Evolutionary conservation across 2,329 filamentous ascomycete genomes (phyloP), one percentile per base, ranked within the genome.

Genomic region (Exophiala sp.): DNA sequence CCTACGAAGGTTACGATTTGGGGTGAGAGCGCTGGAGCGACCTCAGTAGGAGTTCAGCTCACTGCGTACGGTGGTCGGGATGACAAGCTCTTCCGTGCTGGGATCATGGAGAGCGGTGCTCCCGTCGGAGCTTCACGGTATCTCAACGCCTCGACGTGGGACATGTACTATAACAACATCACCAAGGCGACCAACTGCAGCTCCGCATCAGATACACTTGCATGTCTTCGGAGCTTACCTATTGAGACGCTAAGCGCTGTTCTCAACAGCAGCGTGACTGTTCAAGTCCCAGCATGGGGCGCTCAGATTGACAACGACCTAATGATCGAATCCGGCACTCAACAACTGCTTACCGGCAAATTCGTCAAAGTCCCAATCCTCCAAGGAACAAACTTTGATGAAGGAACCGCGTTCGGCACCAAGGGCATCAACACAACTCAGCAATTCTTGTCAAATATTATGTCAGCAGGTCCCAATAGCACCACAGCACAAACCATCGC

Each of bases 311-410:
- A 86, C 59, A 78, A 78, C 1, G 79, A 84, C 61, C 75, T 85
- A 47, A 71, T 86, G 14, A 33, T 33, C 18, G 46, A 50, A 44
- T 78, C 75, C 57, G 77, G 76, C 1, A 79, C 78, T 8, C 66
- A 75, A 6, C 80, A 85, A 60, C 70, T 88, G 5, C 69, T 71
- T 1, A 66, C 75, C 4, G 84, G 83, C 43, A 75, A 77, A 14
- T 87, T 87, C 59, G 79, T 86, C 52, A 76, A 81, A 48, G 81
- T 88, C 0, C 83, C 84, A 1, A 77, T 87, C 38, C 73, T 89
- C 5, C 71, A 78, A 33, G 85, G 86, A 5, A 78, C 78, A 34
- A 88, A 87, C 66, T 78, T 78, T 1, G 85, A 88, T 61, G 86
- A 89, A 65, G 86, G 83, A 2, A 78, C 78, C 1, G 71, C 72